phyloP scores from a whole-genome alignment of 2,329 filamentous ascomycete genomes.

The Scedosporium minutisporum region DNA sequence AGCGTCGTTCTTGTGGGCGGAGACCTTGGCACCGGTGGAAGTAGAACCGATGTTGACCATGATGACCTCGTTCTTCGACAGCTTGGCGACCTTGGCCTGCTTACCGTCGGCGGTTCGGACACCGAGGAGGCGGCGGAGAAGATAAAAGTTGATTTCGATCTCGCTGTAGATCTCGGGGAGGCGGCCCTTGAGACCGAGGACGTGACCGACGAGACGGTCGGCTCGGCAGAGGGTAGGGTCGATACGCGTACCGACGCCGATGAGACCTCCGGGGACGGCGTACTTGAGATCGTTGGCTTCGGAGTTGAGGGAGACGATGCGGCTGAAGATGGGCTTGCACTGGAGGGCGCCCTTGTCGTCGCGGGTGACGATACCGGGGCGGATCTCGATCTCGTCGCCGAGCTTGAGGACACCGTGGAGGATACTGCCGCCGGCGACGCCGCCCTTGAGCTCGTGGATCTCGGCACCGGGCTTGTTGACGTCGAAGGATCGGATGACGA shows the following conservation, averaged over 20 bases:
- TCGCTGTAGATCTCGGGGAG: conserved; percentile 97
- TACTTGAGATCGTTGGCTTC: conserved; percentile 99
- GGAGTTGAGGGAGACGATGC: conserved; percentile 89
- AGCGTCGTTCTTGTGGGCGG: conserved; percentile 94
- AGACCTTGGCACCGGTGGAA: conserved; percentile 92
- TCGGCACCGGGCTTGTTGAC: conserved; percentile 99
- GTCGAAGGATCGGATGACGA: conserved; percentile 97
- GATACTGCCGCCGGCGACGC: conserved; percentile 95
- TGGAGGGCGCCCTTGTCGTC: conserved; percentile 89
- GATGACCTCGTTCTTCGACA: conserved; percentile 96
- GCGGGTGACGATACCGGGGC: conserved; percentile 95
- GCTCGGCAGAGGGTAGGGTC: conserved; percentile 97
- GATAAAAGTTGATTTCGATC: conserved; percentile 98
- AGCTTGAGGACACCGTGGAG: conserved; percentile 94
- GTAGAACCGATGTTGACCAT: conserved; percentile 99
- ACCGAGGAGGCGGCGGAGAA: conserved; percentile 86
- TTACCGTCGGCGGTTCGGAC: conserved; percentile 97
- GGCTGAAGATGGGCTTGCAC: conserved; percentile 94
- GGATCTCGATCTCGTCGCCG: conserved; percentile 95
- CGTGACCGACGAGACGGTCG: conserved; percentile 96
- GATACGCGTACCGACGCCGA: conserved; percentile 95
- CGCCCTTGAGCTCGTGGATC: conserved; percentile 96
- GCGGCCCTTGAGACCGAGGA: conserved; percentile 85
- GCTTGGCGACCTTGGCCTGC: conserved; percentile 97
- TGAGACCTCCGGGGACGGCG: conserved; percentile 91